These are phyloP conservation scores for Pisolithus marmoratus DNA, from an alignment of 768 basidiomycete genomes.

Conservation along the genomic window DNA sequence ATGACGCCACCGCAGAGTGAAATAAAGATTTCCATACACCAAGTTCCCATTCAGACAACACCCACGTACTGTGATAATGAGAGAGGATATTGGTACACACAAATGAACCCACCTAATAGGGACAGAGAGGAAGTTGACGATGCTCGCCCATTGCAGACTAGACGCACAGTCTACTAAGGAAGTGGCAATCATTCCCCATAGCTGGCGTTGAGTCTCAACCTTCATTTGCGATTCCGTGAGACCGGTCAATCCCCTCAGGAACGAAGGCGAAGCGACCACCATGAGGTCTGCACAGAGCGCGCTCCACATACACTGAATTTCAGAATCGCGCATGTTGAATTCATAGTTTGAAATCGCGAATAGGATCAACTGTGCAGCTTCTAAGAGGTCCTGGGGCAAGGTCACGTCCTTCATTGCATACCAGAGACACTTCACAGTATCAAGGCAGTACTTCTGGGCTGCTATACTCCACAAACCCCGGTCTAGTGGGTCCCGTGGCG, in stretches of 20 bases:
- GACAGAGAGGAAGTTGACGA: conserved; percentile 40
- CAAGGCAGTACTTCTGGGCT: conserved; percentile 35
- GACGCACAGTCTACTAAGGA: conserved; percentile 22
- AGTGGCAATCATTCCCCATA: conserved; percentile 45
- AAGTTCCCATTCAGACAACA: conserved; percentile 36
- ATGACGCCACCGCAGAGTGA: conserved; percentile 20
- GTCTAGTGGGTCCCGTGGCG: neutral
- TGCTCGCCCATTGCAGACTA: conserved; percentile 33
- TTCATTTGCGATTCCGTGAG: conserved; percentile 19
- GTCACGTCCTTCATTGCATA: conserved; percentile 45
- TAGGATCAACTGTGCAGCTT: conserved; percentile 43
- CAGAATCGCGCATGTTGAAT: conserved; percentile 35
- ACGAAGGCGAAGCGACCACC: conserved; percentile 33
- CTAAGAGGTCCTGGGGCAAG: conserved; percentile 32
- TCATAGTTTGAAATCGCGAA: conserved; percentile 37
- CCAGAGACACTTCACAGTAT: conserved; percentile 45
- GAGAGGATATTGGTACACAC: neutral
- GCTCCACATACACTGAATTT: conserved; percentile 41
- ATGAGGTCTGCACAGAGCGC: conserved; percentile 45
- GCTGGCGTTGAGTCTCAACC: conserved; percentile 26
- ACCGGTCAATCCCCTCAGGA: conserved; percentile 31
- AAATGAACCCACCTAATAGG: conserved; percentile 39
- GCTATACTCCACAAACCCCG: conserved; percentile 17
- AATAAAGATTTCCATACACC: conserved; percentile 39
- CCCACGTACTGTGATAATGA: conserved; percentile 37